Percentiles rank a stretch among this genome's conserved stretches.
phyloP scores from a whole-genome alignment of 805 yeast genomes.

The Danielia oregonensis region DNA sequence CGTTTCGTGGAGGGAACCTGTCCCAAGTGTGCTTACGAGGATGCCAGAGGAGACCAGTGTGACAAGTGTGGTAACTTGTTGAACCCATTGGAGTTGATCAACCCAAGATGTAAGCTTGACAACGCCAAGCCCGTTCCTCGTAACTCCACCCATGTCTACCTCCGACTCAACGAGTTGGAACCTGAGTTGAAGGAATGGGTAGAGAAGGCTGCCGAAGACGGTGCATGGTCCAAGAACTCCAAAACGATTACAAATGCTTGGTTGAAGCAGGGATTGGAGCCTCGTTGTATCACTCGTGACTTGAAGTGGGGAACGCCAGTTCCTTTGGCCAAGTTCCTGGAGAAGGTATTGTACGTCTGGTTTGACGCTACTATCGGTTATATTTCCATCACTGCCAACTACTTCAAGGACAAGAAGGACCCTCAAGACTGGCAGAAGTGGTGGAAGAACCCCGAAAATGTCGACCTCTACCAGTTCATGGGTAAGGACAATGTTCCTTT shows the following conservation, averaged over 20 bases:
- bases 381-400: slow-evolving; percentile 92
- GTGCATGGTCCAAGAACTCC: slow-evolving; percentile 91
- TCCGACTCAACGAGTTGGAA: slow-evolving; percentile 81
- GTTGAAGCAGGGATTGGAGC: slow-evolving; percentile 88
- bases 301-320: slow-evolving; percentile 98
- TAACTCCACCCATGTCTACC: slow-evolving; percentile 80
- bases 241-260: slow-evolving; percentile 86
- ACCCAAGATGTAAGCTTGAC: slow-evolving; percentile 95
- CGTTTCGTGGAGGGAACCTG: slow-evolving; percentile 97
- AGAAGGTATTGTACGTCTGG: slow-evolving; percentile 97
- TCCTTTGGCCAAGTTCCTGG: slow-evolving; percentile 79
- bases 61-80: slow-evolving; percentile 90
- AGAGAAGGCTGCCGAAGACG: slow-evolving; percentile 59
- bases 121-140: slow-evolving; percentile 74
- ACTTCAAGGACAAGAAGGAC: slow-evolving; percentile 50
- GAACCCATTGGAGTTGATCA: slow-evolving; percentile 88
- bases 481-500: slow-evolving; percentile 99
- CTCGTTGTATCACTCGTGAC: slow-evolving; percentile 97
- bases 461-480: slow-evolving; percentile 92
- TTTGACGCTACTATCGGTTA: slow-evolving; percentile 98
- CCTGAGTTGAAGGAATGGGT: slow-evolving; percentile 72
- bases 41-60: slow-evolving; percentile 99
- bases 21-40: slow-evolving; percentile 91
- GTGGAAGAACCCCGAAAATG: slow-evolving; percentile 95
- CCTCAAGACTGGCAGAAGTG: slow-evolving; percentile 69